A percentile compares a stretch with the other conserved stretches of the same genome.
These are phyloP conservation scores for Yarrowia keelungensis DNA, from an alignment of 805 yeast genomes.

Conservation along the genomic window DNA sequence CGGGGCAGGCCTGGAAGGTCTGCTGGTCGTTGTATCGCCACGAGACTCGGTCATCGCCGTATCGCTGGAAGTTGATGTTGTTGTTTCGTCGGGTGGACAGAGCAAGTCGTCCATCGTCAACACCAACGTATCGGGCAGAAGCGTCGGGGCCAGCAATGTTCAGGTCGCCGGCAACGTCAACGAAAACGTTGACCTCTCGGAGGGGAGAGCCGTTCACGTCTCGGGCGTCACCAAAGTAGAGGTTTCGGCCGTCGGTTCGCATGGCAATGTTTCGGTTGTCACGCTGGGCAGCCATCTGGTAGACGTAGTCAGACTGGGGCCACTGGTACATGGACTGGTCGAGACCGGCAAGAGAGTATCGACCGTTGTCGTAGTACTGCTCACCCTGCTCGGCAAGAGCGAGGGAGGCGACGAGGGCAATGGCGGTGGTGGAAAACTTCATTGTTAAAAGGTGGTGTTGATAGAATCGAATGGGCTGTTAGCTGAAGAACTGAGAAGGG, in stretches of 20 bases:
- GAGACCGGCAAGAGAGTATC: constrained; percentile 4
- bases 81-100: constrained; percentile 27
- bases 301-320: constrained; percentile 37
- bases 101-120: constrained; percentile 24
- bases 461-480: constrained; percentile 27
- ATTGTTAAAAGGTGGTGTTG: constrained; percentile 24
- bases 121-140: constrained; percentile 33
- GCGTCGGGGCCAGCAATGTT: constrained; percentile 29
- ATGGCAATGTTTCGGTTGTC: constrained; percentile 26
- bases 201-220: constrained; percentile 27
- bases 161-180: constrained; percentile 13
- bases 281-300: constrained; percentile 29
- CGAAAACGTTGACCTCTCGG: constrained; percentile 12
- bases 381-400: constrained; percentile 23
- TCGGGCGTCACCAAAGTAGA: constrained; percentile 28
- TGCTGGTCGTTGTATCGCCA: constrained; percentile 33
- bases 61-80: constrained; percentile 25
- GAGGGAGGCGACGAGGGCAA: constrained; percentile 23
- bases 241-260: constrained; percentile 33
- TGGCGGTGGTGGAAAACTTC: constrained; percentile 28
- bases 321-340: constrained; percentile 32
- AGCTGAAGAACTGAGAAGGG: background rate
- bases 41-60: constrained; percentile 15
- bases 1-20: constrained; percentile 35
- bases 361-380: constrained; percentile 25